These are phyloP conservation scores for Lactarius indigo DNA, from an alignment of 768 basidiomycete species.

Conservation along the genomic window DNA sequence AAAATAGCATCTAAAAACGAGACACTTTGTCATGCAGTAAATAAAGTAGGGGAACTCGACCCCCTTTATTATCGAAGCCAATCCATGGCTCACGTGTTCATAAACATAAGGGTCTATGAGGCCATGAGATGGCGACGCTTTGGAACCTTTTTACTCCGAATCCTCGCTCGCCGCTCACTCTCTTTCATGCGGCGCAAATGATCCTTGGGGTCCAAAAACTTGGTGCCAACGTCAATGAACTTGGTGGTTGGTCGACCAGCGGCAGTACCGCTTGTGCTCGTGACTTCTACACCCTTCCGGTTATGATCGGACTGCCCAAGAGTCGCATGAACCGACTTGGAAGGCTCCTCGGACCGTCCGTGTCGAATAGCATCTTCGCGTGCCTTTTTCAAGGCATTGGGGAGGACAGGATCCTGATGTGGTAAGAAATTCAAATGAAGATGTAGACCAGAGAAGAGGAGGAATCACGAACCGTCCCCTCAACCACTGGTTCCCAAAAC, in stretches of 20 bases:
- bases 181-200: constrained; percentile 47
- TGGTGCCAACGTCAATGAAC: constrained; percentile 72
- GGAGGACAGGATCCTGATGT: constrained; percentile 59
- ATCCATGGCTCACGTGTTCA: background rate
- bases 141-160: constrained; percentile 32
- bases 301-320: constrained; percentile 31
- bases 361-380: constrained; percentile 39
- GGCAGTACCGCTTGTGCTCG: constrained; percentile 21
- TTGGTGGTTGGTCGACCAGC: constrained; percentile 52
- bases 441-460: background rate
- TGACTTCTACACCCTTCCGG: constrained; percentile 8
- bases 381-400: constrained; percentile 50
- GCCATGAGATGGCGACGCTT: constrained; percentile 5
- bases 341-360: constrained; percentile 33
- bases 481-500: constrained; percentile 78
- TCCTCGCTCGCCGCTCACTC: constrained; percentile 44
- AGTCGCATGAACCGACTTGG: constrained; percentile 40
- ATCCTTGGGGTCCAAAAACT: constrained; percentile 60
- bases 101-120: constrained; percentile 1
- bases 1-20: background rate
- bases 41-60: background rate
- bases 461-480: constrained; percentile 54
- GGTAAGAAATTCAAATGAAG: background rate
- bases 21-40: background rate
- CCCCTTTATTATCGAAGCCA: background rate